Percentiles rank a stretch among this genome's conserved stretches.
These are phyloP conservation scores for Magnolia changhungtana DNA, from an alignment of 164 flowering plant species.

Conservation along the genomic window DNA sequence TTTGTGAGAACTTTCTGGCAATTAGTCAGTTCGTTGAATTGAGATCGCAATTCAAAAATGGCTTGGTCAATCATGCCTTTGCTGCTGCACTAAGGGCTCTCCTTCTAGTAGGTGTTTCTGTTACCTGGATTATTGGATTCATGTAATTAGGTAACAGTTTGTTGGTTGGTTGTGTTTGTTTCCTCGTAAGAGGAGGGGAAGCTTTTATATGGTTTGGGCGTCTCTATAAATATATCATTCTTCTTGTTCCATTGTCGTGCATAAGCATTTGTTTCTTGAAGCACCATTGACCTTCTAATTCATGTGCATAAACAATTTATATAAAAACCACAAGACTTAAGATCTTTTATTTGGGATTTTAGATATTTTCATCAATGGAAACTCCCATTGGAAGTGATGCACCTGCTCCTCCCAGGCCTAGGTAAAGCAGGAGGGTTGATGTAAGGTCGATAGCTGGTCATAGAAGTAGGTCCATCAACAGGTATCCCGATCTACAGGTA, in stretches of 20 bases:
- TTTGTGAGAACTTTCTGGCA: constrained; percentile 78
- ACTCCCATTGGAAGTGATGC: no score
- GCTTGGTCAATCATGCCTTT: constrained; percentile 97
- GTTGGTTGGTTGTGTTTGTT: background rate
- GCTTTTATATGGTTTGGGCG: background rate
- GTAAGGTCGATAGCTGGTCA: no score
- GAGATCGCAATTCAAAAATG: constrained; percentile 89
- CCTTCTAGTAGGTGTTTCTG: constrained; percentile 61
- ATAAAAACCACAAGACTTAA: no score
- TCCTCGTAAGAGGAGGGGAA: background rate
- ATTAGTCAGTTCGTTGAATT: constrained; percentile 89
- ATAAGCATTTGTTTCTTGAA: background rate
- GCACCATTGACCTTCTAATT: background rate
- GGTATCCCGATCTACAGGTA: no score
- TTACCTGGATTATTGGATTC: background rate
- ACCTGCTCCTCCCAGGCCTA: no score
- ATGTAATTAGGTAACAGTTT: background rate
- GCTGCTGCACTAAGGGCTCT: constrained; percentile 90
- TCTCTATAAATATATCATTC: background rate
- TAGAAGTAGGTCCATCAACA: no score
- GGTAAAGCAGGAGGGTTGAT: no score
- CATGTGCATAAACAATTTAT: no score
- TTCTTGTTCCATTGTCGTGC: background rate
- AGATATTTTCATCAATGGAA: no score
- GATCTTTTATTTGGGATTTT: no score